phyloP scores from a whole-genome alignment of 441 rosid genomes.

The Croton setiger region DNA sequence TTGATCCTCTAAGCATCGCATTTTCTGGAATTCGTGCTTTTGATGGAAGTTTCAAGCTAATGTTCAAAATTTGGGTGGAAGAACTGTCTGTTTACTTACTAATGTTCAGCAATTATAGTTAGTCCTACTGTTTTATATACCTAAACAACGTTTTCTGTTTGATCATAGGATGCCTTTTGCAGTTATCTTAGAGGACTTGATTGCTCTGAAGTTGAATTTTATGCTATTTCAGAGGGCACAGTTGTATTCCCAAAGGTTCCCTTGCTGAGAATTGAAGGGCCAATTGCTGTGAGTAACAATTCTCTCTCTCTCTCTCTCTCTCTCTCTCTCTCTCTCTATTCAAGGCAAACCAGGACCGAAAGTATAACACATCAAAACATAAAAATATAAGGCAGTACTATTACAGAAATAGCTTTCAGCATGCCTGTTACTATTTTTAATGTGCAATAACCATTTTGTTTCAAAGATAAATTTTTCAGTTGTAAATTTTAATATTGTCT shows the following conservation, averaged over 20 bases:
- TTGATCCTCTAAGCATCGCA: background rate
- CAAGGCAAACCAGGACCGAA: too few species aligned
- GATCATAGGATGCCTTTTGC: slow-evolving; percentile 68
- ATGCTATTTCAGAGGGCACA: slow-evolving; percentile 84
- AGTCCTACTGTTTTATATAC: background rate
- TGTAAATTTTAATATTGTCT: slow-evolving; percentile 13
- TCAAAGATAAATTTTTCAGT: too few species aligned
- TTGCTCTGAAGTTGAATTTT: slow-evolving; percentile 87
- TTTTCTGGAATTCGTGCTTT: background rate
- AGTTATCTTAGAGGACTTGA: slow-evolving; percentile 77
- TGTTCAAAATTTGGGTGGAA: background rate
- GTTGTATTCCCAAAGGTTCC: slow-evolving; percentile 98
- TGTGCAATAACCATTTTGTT: too few species aligned
- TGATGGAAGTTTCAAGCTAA: background rate
- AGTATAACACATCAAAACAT: too few species aligned
- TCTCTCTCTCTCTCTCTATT: too few species aligned
- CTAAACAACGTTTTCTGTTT: slow-evolving; percentile 21
- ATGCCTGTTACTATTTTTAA: too few species aligned
- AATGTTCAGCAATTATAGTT: background rate
- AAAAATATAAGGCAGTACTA: too few species aligned
- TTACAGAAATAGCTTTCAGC: too few species aligned
- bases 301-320: slow-evolving; percentile 1
- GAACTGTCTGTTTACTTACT: background rate
- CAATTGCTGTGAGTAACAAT: slow-evolving; percentile 69
- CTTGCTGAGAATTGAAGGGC: slow-evolving; percentile 85